phyloP scores from a whole-genome alignment of 2,329 filamentous ascomycete species.

The Xylaria sp. region DNA sequence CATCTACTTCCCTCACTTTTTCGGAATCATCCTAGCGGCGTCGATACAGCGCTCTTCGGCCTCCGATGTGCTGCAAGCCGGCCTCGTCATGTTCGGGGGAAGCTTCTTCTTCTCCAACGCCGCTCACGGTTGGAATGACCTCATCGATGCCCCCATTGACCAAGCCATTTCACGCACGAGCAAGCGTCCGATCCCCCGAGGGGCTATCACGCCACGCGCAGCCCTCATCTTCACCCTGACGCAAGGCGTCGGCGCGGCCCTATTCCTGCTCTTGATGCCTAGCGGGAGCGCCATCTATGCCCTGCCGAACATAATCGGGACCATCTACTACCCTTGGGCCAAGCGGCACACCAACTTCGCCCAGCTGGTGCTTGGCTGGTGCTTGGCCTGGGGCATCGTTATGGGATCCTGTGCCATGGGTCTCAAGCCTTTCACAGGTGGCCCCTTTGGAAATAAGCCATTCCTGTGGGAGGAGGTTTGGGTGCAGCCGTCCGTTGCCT shows the following conservation, averaged over 20 bases:
- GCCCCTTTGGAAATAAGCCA: slow-evolving; percentile 36
- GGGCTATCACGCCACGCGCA: slow-evolving; percentile 45
- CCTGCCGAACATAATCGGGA: slow-evolving; percentile 45
- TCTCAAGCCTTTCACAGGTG: slow-evolving; percentile 39
- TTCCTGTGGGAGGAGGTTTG: slow-evolving; percentile 25
- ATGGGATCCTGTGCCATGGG: slow-evolving; percentile 47
- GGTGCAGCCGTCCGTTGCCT: slow-evolving; percentile 41
- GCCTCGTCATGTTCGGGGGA: slow-evolving; percentile 40
- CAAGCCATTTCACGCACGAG: slow-evolving; percentile 45
- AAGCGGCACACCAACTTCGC: slow-evolving; percentile 51
- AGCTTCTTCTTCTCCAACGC: slow-evolving; percentile 50
- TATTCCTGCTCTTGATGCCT: slow-evolving; percentile 42
- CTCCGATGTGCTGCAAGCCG: slow-evolving; percentile 35
- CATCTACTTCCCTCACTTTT: slow-evolving; percentile 50
- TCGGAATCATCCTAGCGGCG: slow-evolving; percentile 46
- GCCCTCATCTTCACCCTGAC: slow-evolving; percentile 47
- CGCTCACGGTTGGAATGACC: slow-evolving; percentile 51
- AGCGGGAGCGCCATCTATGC: slow-evolving; percentile 41
- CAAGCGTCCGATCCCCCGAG: slow-evolving; percentile 49
- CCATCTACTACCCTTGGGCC: slow-evolving; percentile 49
- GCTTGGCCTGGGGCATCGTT: slow-evolving; percentile 48
- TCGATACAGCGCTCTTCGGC: slow-evolving; percentile 37
- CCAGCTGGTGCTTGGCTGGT: slow-evolving; percentile 51
- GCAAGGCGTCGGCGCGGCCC: slow-evolving; percentile 42
- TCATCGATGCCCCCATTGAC: slow-evolving; percentile 50